Base-by-base conservation (phyloP, 768 basidiomycete genomes). In the Calocera cornea region DNA sequence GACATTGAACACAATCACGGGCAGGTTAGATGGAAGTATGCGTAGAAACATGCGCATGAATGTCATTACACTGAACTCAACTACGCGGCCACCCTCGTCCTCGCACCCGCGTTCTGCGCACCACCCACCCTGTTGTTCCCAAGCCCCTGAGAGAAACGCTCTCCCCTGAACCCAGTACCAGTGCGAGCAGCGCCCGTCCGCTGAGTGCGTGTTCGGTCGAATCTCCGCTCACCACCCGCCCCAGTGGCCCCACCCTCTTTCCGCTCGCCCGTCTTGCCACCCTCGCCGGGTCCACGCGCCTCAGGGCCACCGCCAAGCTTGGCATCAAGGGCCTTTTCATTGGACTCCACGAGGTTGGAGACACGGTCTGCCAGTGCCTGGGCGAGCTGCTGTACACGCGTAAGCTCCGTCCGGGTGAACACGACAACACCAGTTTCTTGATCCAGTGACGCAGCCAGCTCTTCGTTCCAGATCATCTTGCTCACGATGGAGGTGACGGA, bases 391-490 rank as follows among this genome's bases (percentile, higher is more conserved):
- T 99, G 97, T 2, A 88, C 81, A 54, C 91, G 88, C 17, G 89
- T 87, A 40, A 90, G 83, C 72, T 97, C 95, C 67, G 92, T 84
- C 67, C 92, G 87, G 75, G 98, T 92, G 82, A 98, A 94, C 54
- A 95, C 87, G 67, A 99, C 84, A 47, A 95, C 93, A 40, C 87
- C 88, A 27, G 87, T 87, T 19, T 91, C 87, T 74, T 91, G 92
- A 76, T 98, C 97, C 66, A 98, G 81, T 17, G 94, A 95, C 1
- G 95, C 97, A 0, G 89, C 82, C 12, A 99, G 81, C 74, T 97
- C 94, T 73, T 97, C 97, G 73, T 83, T 92, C 92, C 95, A 97
- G 72, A 98, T 97, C 97, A 99, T 97, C 78, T 94, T 92, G 31
- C 92, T 95, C 41, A 97, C 90, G 71, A 97, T 86, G 14, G 93